A percentile compares a stretch with the other conserved stretches of the same genome.
Evolutionary conservation across 2,329 filamentous ascomycete species (phyloP).

Genomic region (Didymella pinodella): DNA sequence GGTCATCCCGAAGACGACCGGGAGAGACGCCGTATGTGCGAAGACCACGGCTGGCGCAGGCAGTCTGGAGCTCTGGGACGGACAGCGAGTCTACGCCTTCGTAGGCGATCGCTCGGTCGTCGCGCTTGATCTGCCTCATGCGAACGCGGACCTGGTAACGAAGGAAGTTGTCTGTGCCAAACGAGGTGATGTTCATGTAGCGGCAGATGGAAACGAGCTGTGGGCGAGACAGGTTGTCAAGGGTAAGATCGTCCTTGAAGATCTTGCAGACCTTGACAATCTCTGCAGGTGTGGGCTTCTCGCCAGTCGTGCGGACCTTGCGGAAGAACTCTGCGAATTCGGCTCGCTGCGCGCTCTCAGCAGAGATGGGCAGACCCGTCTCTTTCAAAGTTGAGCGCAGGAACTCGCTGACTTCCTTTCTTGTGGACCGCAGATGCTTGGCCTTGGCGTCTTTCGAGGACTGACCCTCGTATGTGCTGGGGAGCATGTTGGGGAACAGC

Average conservation of each 20-base stretch:
- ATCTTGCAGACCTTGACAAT: constrained; percentile 99
- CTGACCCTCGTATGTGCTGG: constrained; percentile 94
- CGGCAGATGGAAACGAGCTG: constrained; percentile 97
- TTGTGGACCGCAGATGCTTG: constrained; percentile 77
- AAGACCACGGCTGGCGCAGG: constrained; percentile 89
- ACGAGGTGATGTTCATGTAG: constrained; percentile 97
- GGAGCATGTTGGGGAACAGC: constrained; percentile 95
- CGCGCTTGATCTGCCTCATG: constrained; percentile 99
- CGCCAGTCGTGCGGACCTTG: constrained; percentile 85
- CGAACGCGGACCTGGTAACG: constrained; percentile 96
- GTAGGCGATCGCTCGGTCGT: constrained; percentile 91
- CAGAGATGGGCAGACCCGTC: constrained; percentile 88
- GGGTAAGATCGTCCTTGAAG: constrained; percentile 95
- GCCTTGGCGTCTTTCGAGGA: constrained; percentile 91
- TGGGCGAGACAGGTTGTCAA: constrained; percentile 95
- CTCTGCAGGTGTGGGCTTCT: constrained; percentile 85
- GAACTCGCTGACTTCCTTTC: constrained; percentile 93
- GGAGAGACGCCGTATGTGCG: constrained; percentile 92
- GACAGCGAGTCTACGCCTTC: constrained; percentile 93
- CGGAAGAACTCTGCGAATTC: constrained; percentile 98
- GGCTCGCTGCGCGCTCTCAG: constrained; percentile 84
- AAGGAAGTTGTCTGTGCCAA: constrained; percentile 97
- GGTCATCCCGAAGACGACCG: constrained; percentile 83
- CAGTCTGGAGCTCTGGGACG: constrained; percentile 91
- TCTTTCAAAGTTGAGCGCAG: constrained; percentile 88